These are phyloP conservation scores for Turnera subulata DNA, from an alignment of 345 rosid species.

Conservation along the genomic window DNA sequence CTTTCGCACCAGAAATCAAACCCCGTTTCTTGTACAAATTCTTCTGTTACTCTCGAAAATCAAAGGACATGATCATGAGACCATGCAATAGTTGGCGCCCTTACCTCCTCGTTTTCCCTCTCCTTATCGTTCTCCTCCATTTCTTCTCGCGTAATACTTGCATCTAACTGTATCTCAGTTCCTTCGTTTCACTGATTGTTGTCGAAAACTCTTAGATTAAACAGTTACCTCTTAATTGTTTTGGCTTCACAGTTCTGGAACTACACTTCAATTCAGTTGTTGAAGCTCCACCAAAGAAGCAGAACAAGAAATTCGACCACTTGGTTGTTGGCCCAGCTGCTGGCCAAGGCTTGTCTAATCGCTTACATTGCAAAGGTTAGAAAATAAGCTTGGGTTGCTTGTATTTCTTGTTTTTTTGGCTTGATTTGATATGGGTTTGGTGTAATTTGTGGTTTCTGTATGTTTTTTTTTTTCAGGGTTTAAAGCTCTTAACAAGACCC, in stretches of 20 bases:
- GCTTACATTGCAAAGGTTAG: slow-evolving; percentile 79
- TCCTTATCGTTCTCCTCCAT: slow-evolving; percentile 54
- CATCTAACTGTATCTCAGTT: background rate
- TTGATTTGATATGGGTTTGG: background rate
- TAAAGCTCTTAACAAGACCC: slow-evolving; percentile 70
- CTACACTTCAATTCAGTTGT: slow-evolving; percentile 32
- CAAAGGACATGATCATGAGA: slow-evolving; percentile 34
- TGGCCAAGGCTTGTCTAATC: slow-evolving; percentile 75
- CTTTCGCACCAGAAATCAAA: too few relatives aligned
- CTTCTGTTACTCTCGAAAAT: background rate
- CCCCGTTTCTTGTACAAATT: too few relatives aligned
- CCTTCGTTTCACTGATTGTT: background rate
- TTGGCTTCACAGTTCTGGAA: slow-evolving; percentile 33
- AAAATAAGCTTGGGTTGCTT: background rate
- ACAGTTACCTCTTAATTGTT: background rate
- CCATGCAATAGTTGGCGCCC: slow-evolving; percentile 63
- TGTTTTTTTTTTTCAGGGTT: slow-evolving; percentile 35
- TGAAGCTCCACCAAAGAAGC: slow-evolving; percentile 27
- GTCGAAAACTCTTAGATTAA: background rate
- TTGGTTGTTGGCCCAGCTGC: slow-evolving; percentile 68
- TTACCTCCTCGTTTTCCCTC: slow-evolving; percentile 45
- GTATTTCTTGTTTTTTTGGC: background rate
- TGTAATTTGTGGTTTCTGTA: background rate
- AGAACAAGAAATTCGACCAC: slow-evolving; percentile 56
- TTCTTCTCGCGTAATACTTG: slow-evolving; percentile 43